A percentile compares a stretch with the other conserved stretches of the same genome.
These are phyloP conservation scores for Aspergillus hortae DNA, from an alignment of 2,329 filamentous ascomycete genomes.

Conservation along the genomic window DNA sequence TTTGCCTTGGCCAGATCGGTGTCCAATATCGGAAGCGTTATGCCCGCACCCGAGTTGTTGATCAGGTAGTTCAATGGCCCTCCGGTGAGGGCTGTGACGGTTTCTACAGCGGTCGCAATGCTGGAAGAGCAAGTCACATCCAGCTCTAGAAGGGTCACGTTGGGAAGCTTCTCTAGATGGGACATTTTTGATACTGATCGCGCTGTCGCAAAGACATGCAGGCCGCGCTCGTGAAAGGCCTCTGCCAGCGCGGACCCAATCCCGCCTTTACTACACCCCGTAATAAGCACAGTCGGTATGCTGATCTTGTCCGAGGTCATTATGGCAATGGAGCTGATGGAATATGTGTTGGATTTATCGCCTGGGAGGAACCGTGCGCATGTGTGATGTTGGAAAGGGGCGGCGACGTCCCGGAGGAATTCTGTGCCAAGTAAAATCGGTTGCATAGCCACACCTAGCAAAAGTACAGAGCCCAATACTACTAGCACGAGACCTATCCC, in stretches of 20 bases:
- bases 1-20: slow-evolving; percentile 32
- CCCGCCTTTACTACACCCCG: slow-evolving; percentile 38
- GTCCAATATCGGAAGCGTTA: slow-evolving; percentile 37
- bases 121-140: slow-evolving; percentile 28
- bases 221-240: slow-evolving; percentile 31
- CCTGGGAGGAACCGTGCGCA: too few relatives aligned
- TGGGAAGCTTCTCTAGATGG: slow-evolving; percentile 17
- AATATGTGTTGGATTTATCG: too few relatives aligned
- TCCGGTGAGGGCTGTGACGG: slow-evolving; percentile 22
- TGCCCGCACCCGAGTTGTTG: slow-evolving; percentile 43
- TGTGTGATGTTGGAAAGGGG: too few relatives aligned
- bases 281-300: slow-evolving; percentile 30
- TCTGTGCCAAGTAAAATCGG: too few relatives aligned
- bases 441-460: too few relatives aligned
- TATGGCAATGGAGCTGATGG: background rate
- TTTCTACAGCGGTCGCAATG: slow-evolving; percentile 28
- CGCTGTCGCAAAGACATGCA: slow-evolving; percentile 39
- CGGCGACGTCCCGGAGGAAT: too few relatives aligned
- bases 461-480: too few relatives aligned
- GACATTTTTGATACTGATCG: slow-evolving; percentile 30
- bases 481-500: too few relatives aligned
- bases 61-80: slow-evolving; percentile 39
- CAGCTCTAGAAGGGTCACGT: slow-evolving; percentile 26
- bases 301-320: background rate
- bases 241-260: slow-evolving; percentile 38